These are phyloP conservation scores for Brassica balearica DNA, from an alignment of 441 rosid species.

Conservation along the genomic window DNA sequence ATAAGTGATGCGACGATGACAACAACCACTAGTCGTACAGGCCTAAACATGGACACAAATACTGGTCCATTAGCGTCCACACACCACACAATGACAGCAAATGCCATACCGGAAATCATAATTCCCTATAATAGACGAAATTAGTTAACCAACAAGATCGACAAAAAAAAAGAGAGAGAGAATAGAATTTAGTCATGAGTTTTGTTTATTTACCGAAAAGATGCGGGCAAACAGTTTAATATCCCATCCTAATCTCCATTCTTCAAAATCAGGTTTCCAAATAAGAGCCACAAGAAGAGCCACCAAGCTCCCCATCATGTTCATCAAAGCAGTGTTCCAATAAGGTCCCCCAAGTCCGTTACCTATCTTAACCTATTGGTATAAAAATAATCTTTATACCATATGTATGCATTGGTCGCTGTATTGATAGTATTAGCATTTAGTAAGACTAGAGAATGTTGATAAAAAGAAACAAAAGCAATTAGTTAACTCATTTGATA, in stretches of 20 bases:
- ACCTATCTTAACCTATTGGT: neutral
- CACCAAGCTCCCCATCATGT: conserved; percentile 9
- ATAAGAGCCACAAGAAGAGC: neutral
- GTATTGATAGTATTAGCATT: neutral
- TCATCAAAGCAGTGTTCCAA: conserved; percentile 7
- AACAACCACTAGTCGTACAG: neutral
- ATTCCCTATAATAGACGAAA: neutral
- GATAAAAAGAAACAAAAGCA: neutral
- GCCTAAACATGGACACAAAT: conserved; percentile 13
- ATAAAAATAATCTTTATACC: too few species aligned
- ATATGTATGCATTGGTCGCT: neutral
- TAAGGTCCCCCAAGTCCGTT: conserved; percentile 6
- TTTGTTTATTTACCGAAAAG: neutral
- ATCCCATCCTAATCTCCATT: conserved; percentile 15
- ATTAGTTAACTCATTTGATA: neutral
- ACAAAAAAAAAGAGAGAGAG: neutral
- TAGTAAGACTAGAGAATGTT: neutral
- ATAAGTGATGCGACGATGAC: conserved; percentile 6
- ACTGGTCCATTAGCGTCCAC: conserved; percentile 9
- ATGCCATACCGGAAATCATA: conserved; percentile 1
- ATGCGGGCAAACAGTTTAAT: neutral
- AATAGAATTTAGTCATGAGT: neutral
- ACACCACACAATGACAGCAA: conserved; percentile 3
- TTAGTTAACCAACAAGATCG: neutral
- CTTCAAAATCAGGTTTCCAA: neutral